These are phyloP conservation scores for Rutstroemia sp. DNA, from an alignment of 2,329 filamentous ascomycete species.

Conservation along the genomic window DNA sequence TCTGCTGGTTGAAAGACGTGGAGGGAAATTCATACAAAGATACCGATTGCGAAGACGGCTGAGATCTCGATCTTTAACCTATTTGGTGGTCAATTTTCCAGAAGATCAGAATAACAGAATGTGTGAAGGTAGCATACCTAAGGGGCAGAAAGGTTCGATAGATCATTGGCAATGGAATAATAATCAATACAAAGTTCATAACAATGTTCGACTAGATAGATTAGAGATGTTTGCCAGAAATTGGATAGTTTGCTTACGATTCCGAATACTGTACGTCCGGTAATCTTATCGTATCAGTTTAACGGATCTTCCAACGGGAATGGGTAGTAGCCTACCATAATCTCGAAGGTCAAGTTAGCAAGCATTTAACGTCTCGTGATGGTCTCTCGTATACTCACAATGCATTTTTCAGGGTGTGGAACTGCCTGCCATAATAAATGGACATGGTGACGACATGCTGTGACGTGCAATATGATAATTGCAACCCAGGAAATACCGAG, in stretches of 20 bases:
- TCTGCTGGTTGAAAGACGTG: neutral
- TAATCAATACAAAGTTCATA: slow-evolving; percentile 16
- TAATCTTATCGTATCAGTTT: neutral
- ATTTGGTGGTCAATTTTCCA: neutral
- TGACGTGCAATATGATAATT: neutral
- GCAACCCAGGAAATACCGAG: neutral
- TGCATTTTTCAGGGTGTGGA: neutral
- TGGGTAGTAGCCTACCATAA: neutral
- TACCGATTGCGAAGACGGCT: slow-evolving; percentile 11
- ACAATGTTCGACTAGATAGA: slow-evolving; percentile 12
- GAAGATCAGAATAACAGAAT: neutral
- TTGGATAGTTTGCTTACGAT: neutral
- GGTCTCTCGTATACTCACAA: neutral
- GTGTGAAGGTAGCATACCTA: neutral
- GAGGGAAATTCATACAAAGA: slow-evolving; percentile 12
- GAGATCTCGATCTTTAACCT: slow-evolving; percentile 14
- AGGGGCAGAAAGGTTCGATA: slow-evolving; percentile 9
- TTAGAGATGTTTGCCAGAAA: neutral
- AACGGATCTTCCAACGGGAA: neutral
- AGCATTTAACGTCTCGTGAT: neutral
- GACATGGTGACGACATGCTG: neutral
- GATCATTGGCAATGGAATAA: slow-evolving; percentile 18
- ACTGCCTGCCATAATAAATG: slow-evolving; percentile 1
- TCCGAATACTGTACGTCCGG: too few relatives aligned
- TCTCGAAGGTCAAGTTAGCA: neutral